Conservation (phyloP, 2,329 filamentous ascomycete species). For the Exserohilum turcica region DNA sequence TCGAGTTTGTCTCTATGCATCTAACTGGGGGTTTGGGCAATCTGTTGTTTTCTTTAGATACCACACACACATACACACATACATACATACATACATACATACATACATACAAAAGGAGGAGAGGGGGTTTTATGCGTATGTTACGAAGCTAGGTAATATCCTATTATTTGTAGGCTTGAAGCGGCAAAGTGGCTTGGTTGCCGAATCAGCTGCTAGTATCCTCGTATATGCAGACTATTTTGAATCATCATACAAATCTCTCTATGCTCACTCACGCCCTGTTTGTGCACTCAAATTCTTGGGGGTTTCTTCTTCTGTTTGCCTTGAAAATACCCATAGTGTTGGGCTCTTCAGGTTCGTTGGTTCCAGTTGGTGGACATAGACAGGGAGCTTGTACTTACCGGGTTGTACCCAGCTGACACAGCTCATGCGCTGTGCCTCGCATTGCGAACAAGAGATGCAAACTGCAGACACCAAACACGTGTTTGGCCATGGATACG, state of each 20-base stretch:
- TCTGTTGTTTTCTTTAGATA: conserved; percentile 15
- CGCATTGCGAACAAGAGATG: not conserved
- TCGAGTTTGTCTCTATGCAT: not conserved
- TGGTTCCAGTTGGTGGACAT: not conserved
- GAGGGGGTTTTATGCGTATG: not conserved
- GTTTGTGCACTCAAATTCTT: too few species aligned
- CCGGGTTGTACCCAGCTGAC: not conserved
- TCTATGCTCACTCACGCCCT: not conserved
- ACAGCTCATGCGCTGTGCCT: conserved; percentile 2
- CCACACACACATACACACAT: conserved; percentile 9
- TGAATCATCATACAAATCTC: not conserved
- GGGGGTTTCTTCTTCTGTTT: too few species aligned
- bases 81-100: too few species aligned
- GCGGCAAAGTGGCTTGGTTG: not conserved
- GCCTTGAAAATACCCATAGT: too few species aligned
- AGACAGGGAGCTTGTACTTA: not conserved
- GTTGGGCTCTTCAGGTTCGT: not conserved
- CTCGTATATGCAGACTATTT: not conserved
- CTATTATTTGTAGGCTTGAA: not conserved
- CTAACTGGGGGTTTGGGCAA: conserved; percentile 4
- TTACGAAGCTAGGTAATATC: not conserved
- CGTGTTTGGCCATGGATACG: not conserved
- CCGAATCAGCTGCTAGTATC: not conserved
- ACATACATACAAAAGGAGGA: conserved; percentile 1
- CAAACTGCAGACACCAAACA: not conserved